Evolutionary conservation across 2,329 filamentous ascomycete genomes (phyloP), one percentile per base, ranked within the genome.

Genomic region (Sclerotinia sclerotiorum): DNA sequence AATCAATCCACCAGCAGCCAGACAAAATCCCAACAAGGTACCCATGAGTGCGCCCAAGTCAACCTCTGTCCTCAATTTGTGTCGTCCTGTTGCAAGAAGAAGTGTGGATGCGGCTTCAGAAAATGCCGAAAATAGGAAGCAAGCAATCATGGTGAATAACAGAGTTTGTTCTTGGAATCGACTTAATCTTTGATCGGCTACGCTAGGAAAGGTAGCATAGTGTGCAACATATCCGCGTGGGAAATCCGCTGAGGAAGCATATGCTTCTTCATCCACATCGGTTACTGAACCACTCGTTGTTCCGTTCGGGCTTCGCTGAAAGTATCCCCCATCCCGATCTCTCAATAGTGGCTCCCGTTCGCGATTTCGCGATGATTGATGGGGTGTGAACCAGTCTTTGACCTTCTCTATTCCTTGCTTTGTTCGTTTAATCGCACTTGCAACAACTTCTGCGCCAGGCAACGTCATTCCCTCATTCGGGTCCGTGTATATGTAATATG

Each of bases 401-500:
- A 84, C 82, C 72, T 81, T 87, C 68, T 81, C 81, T 49, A 86
- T 79, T 5, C 86, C 85, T 15, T 78, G 76, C 4, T 69, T 73
- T 2, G 74, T 75, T 81, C 69, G 86, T 11, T 72, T 65, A 44
- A 76, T 82, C 35, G 93, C 79, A 49, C 86, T 84, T 35, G 84
- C 83, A 48, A 92, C 46, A 8, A 71, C 71, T 56, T 75, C 73
- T 46, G 72, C 79, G 19, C 90, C 89, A 0, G 89, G 87, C 67
- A 91, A 90, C 24, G 79, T 75, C 13, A 69, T 67, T 32, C 84
- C 81, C 1, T 85, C 85, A 72, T 92, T 84, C 0, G 91, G 91
- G 75, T 94, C 85, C 69, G 94, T 82, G 74, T 92, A 93, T 72
- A 95, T 88, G 56, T 87, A 84, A 77, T 93, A 95, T 42, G 84